A percentile compares a stretch with the other conserved stretches of the same genome.
Conservation (phyloP, 2,329 filamentous ascomycete species). For the Colletotrichum abscissum region DNA sequence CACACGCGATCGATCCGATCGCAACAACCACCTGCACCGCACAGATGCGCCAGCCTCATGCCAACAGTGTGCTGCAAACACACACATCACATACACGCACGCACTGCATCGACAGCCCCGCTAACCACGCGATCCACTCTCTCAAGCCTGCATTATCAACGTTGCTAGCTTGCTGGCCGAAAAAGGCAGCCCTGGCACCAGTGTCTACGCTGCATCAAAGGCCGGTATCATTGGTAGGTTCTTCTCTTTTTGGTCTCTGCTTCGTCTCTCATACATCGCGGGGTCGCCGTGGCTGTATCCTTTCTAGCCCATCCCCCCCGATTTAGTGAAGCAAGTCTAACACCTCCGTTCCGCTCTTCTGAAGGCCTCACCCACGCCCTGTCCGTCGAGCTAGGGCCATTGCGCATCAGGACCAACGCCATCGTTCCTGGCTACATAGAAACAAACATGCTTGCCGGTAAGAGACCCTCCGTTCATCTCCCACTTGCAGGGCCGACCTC, state of each 20-base stretch:
- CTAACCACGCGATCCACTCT: conserved; percentile 21
- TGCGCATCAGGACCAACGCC: conserved; percentile 79
- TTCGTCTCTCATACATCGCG: conserved; percentile 22
- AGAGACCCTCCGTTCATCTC: conserved; percentile 38
- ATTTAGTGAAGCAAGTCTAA: conserved; percentile 21
- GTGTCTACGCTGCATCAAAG: conserved; percentile 83
- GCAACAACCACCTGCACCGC: conserved; percentile 10
- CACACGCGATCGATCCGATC: conserved; percentile 14
- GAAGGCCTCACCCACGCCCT: conserved; percentile 76
- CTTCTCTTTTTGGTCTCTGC: conserved; percentile 7
- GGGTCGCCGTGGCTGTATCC: neutral
- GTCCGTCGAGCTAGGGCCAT: conserved; percentile 69
- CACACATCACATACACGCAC: neutral
- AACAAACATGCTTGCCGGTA: conserved; percentile 83
- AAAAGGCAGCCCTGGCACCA: conserved; percentile 76
- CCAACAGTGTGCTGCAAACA: neutral
- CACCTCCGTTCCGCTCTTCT: conserved; percentile 12
- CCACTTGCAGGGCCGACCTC: neutral
- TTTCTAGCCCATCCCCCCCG: conserved; percentile 5
- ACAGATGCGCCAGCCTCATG: neutral
- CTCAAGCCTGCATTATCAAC: conserved; percentile 80
- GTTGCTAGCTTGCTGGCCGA: conserved; percentile 80
- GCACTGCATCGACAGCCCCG: conserved; percentile 8
- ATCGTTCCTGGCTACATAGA: conserved; percentile 86
- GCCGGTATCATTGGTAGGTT: conserved; percentile 77